These are phyloP conservation scores for Ilex asprella DNA, from an alignment of 257 asterid genomes.

Conservation along the genomic window DNA sequence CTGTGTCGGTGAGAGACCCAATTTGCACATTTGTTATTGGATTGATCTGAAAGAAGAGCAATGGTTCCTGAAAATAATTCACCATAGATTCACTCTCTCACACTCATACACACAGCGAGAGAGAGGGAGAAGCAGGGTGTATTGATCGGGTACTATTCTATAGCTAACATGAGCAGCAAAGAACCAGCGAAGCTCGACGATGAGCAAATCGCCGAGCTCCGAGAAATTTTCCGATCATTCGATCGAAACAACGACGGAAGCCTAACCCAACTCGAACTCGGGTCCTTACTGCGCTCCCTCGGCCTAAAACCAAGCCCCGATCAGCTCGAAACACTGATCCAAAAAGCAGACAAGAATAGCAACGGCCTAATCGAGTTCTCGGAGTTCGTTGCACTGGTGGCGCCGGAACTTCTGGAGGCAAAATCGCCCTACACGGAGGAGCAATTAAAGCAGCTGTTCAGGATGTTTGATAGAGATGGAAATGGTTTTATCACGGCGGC, in stretches of 20 bases:
- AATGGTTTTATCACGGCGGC: conserved; percentile 86
- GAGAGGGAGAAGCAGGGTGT: too few species aligned
- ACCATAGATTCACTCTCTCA: too few species aligned
- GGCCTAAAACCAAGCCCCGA: conserved; percentile 81
- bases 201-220: conserved; percentile 76
- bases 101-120: too few species aligned
- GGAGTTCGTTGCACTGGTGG: conserved; percentile 83
- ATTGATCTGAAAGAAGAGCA: too few species aligned
- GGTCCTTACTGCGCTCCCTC: conserved; percentile 72
- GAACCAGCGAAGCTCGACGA: conserved; percentile 55
- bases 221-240: conserved; percentile 86
- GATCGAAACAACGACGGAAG: conserved; percentile 90
- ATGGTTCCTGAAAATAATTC: too few species aligned
- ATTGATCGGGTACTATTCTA: too few species aligned
- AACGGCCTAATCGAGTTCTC: conserved; percentile 88
- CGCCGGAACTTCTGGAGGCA: conserved; percentile 81
- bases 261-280: conserved; percentile 82
- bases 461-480: conserved; percentile 83
- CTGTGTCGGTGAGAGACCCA: neutral
- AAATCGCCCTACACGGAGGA: conserved; percentile 90
- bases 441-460: conserved; percentile 67
- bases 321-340: conserved; percentile 75
- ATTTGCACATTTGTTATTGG: too few species aligned
- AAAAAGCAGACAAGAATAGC: conserved; percentile 69
- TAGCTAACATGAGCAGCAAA: conserved; percentile 34